phyloP scores from a whole-genome alignment of 371 early-diverging fungal species.

The Mortierella sp. region DNA sequence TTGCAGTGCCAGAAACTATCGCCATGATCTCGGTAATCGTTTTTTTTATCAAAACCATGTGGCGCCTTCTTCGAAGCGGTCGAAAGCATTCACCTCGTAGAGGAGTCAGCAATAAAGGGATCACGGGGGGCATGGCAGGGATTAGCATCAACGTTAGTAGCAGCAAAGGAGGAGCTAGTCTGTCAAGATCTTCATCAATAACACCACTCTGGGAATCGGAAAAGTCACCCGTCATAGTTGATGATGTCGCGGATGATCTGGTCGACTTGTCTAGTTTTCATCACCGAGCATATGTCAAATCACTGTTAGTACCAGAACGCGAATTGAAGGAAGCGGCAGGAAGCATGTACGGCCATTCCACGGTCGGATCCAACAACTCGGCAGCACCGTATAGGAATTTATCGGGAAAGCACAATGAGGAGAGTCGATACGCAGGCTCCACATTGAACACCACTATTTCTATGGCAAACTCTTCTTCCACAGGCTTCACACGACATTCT shows the following conservation, averaged over 20 bases:
- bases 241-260: conserved; percentile 30
- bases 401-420: background rate
- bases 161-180: background rate
- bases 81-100: background rate
- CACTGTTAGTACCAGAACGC: conserved; percentile 24
- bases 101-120: conserved; percentile 15
- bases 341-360: conserved; percentile 48
- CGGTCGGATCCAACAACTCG: conserved; percentile 43
- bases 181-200: conserved; percentile 27
- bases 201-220: conserved; percentile 24
- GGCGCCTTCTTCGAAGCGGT: conserved; percentile 13
- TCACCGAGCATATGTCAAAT: conserved; percentile 48
- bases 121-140: background rate
- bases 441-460: conserved; percentile 44
- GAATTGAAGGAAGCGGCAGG: conserved; percentile 39
- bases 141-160: too few relatives aligned
- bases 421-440: conserved; percentile 27
- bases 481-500: conserved; percentile 20
- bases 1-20: conserved; percentile 49
- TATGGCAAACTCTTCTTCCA: conserved; percentile 23
- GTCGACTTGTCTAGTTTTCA: conserved; percentile 41
- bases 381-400: conserved; percentile 1
- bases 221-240: background rate
- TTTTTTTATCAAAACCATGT: conserved; percentile 49
- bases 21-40: conserved; percentile 37